Percentiles rank a stretch among this genome's conserved stretches.
Evolutionary conservation across 305 asterid species (phyloP).

Genomic region (Solanum hybrid): DNA sequence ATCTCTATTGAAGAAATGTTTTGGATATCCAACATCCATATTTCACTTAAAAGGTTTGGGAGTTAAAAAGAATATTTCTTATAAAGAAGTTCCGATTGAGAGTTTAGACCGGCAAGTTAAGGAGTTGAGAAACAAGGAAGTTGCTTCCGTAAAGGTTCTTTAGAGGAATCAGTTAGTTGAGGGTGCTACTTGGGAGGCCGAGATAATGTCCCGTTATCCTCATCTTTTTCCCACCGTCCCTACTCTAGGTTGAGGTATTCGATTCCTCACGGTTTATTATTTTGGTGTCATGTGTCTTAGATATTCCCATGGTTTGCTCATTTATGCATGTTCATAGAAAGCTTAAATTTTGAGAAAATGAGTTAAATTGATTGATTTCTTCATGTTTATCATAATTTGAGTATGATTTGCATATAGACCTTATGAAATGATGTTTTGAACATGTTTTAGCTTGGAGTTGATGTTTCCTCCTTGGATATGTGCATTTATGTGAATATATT

Average conservation of each 20-base stretch:
- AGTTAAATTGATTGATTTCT: not conserved
- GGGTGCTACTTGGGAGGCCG: not conserved
- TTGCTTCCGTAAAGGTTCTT: not conserved
- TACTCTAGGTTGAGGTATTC: not conserved
- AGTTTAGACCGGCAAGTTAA: not conserved
- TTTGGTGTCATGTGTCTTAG: not conserved
- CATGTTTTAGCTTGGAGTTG: not conserved
- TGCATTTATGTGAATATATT: not conserved
- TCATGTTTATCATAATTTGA: not conserved
- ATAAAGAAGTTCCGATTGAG: not conserved
- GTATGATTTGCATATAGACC: not conserved
- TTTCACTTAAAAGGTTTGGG: not conserved
- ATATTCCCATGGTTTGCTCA: not conserved
- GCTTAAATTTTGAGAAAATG: not conserved
- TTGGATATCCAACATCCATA: not conserved
- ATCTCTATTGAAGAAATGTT: not conserved
- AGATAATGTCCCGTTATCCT: not conserved
- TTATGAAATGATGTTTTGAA: not conserved
- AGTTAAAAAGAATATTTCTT: not conserved
- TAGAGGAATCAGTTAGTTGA: not conserved
- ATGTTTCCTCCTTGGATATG: not conserved
- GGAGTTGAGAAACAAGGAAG: not conserved
- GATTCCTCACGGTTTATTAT: not conserved
- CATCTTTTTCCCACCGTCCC: not conserved
- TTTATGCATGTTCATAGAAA: not conserved